Base-by-base conservation (phyloP, 2,329 filamentous ascomycete species). In the Rhynchosporium graminicola region DNA sequence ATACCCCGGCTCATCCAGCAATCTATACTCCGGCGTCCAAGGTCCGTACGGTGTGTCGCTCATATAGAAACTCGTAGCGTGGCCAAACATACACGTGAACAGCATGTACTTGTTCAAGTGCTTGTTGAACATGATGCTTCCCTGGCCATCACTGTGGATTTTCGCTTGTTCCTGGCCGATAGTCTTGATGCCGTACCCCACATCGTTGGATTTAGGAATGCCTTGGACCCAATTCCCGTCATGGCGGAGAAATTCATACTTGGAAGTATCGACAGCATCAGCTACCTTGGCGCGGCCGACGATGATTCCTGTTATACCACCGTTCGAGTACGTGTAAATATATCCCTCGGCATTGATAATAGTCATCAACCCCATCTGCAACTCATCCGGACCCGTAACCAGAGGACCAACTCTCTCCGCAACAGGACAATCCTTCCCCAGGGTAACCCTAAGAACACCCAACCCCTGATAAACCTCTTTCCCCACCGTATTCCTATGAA, bases 31-130 rank as follows among this genome's bases (percentile, higher is more conserved):
- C 20, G 33, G 29, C 26, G 46, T 59, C 57, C 57, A 59, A 1
- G 57, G 57, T 13, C 57, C 57, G 13, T 52, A 59, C 20, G 57
- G 57, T 46, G 57, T 59, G 3, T 59, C 46, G 47, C 57, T 59
- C 33, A 59, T 40, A 13, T 59, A 51, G 46, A 59, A 59, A 33
- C 52, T 59, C 26, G 47, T 47, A 33, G 57, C 48, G 38, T 50
- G 48, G 2, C 57, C 46, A 40, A 15, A 59, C 57, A 45, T 59
- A 48, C 57, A 51, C 10, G 57, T 59, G 13, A 59, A 59, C 33
- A 59, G 13, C 57, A 59, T 59, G 10, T 51, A 59, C 57, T 52
- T 59, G 38, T 29, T 31, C 57, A 59, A 42, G 12, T 59, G 52
- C 46, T 36, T 28, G 36, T 59, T 59, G 10, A 43, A 51, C 57